These are phyloP conservation scores for Cladosporium oxysporum DNA, from an alignment of 2,329 filamentous ascomycete species.

Conservation along the genomic window DNA sequence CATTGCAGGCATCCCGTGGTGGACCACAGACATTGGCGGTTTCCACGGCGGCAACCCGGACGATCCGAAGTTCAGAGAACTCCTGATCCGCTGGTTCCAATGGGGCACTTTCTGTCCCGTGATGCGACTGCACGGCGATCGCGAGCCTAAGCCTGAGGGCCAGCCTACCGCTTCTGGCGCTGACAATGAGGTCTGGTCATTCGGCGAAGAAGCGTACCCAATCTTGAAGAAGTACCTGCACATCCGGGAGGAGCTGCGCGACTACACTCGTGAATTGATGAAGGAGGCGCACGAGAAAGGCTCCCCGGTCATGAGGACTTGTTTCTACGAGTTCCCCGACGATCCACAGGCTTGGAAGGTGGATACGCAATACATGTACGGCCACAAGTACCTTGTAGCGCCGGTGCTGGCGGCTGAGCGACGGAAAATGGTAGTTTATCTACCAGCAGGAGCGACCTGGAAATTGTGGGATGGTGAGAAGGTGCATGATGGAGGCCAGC, in stretches of 20 bases:
- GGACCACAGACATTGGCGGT: constrained; percentile 71
- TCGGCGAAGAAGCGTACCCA: constrained; percentile 60
- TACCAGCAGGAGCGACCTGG: constrained; percentile 54
- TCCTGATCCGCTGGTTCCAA: constrained; percentile 69
- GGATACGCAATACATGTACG: constrained; percentile 66
- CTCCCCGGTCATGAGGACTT: constrained; percentile 61
- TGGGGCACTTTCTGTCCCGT: constrained; percentile 69
- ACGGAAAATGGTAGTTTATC: constrained; percentile 51
- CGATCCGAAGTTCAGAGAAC: constrained; percentile 59
- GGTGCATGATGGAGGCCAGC: constrained; percentile 22
- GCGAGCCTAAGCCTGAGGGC: constrained; percentile 57
- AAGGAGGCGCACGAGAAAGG: constrained; percentile 60
- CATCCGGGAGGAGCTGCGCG: constrained; percentile 59
- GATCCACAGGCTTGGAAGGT: constrained; percentile 58
- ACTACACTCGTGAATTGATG: constrained; percentile 62
- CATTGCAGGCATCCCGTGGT: constrained; percentile 65
- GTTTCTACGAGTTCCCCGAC: constrained; percentile 65
- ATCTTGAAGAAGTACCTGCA: constrained; percentile 62
- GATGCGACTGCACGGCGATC: constrained; percentile 66
- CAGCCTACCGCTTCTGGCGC: constrained; percentile 47
- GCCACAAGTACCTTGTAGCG: constrained; percentile 58
- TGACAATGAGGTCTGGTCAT: constrained; percentile 67
- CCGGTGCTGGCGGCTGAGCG: constrained; percentile 57
- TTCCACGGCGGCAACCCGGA: constrained; percentile 66
- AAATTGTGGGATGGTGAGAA: constrained; percentile 40